Percentiles rank a stretch among this genome's conserved stretches.
Conservation (phyloP, 2,329 filamentous ascomycete species). For the Colletotrichum liriopes region DNA sequence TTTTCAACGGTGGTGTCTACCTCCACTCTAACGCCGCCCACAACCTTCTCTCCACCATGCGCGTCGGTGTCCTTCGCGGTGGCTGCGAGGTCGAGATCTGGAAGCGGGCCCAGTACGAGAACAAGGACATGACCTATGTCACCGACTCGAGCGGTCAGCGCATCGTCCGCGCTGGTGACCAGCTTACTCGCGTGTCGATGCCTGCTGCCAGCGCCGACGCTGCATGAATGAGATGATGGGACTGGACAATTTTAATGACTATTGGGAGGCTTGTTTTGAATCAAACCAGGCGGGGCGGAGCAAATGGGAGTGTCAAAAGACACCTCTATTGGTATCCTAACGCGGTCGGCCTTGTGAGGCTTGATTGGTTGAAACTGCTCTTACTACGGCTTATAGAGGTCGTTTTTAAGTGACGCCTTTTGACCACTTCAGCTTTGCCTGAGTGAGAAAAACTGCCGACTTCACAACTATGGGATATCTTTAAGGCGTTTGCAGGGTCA, state of each 20-base stretch:
- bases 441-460: slow-evolving; percentile 18
- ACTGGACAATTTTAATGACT: slow-evolving; percentile 17
- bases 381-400: not conserved
- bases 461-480: slow-evolving; percentile 34
- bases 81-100: slow-evolving; percentile 94
- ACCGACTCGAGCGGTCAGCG: slow-evolving; percentile 86
- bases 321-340: no score
- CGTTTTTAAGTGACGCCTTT: not conserved
- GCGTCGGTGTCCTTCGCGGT: slow-evolving; percentile 87
- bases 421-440: not conserved
- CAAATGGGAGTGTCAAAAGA: slow-evolving; percentile 3
- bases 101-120: slow-evolving; percentile 88
- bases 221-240: slow-evolving; percentile 65
- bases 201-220: slow-evolving; percentile 88
- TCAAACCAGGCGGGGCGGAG: not conserved
- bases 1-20: slow-evolving; percentile 94
- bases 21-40: slow-evolving; percentile 91
- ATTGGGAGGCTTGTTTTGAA: slow-evolving; percentile 14
- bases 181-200: slow-evolving; percentile 86
- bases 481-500: slow-evolving; percentile 39
- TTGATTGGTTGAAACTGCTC: not conserved
- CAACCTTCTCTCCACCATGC: slow-evolving; percentile 90
- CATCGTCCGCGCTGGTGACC: slow-evolving; percentile 87
- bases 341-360: no score
- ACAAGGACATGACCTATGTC: slow-evolving; percentile 85